Percentiles rank a stretch among this genome's conserved stretches.
phyloP scores from a whole-genome alignment of 306 rosid species.

The Argentina anserina region DNA sequence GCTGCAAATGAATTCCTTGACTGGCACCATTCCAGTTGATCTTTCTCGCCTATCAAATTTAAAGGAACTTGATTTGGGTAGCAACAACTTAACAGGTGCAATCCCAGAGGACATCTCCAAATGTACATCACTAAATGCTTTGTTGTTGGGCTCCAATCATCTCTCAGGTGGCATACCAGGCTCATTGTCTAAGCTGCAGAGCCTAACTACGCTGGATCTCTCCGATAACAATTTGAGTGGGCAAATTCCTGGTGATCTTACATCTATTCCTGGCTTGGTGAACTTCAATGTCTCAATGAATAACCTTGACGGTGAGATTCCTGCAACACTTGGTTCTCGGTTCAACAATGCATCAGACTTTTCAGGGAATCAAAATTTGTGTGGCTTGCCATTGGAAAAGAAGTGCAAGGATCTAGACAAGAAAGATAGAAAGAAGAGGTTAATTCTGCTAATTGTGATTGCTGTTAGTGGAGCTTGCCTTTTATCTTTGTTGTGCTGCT shows the following conservation, averaged over 20 bases:
- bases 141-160: constrained; percentile 52
- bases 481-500: constrained; percentile 69
- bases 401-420: constrained; percentile 32
- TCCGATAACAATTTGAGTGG: constrained; percentile 78
- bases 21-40: constrained; percentile 59
- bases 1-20: constrained; percentile 56
- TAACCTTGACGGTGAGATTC: constrained; percentile 72
- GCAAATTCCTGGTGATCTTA: constrained; percentile 53
- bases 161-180: constrained; percentile 68
- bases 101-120: constrained; percentile 67
- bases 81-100: constrained; percentile 67
- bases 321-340: constrained; percentile 54
- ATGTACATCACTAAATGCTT: constrained; percentile 48
- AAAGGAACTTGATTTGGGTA: constrained; percentile 63
- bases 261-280: constrained; percentile 43
- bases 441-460: constrained; percentile 53
- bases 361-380: constrained; percentile 50
- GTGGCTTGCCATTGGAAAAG: constrained; percentile 63
- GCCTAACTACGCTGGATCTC: constrained; percentile 61
- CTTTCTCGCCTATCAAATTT: constrained; percentile 57
- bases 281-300: constrained; percentile 75
- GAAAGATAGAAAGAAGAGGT: constrained; percentile 46
- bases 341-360: constrained; percentile 55
- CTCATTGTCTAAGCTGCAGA: constrained; percentile 50
- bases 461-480: constrained; percentile 51